A percentile compares a stretch with the other conserved stretches of the same genome.
Conservation (phyloP, 2,329 filamentous ascomycete species). For the Fonsecaea nubica region DNA sequence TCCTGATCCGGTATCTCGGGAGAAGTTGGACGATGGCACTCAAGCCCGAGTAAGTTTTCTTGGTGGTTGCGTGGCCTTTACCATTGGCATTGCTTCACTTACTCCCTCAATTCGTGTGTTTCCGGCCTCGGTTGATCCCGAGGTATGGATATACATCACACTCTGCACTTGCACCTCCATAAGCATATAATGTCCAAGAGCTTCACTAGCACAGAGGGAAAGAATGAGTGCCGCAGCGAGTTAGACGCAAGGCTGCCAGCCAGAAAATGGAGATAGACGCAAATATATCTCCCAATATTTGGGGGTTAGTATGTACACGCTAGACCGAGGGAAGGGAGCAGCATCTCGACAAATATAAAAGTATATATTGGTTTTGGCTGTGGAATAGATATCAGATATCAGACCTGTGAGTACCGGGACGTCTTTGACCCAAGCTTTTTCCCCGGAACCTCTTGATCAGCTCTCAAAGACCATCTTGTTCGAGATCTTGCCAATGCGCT, state of each 20-base stretch:
- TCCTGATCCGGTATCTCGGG: slow-evolving; percentile 17
- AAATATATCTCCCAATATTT: not conserved
- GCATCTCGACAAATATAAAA: no score
- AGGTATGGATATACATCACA: not conserved
- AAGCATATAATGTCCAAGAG: no score
- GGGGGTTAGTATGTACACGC: no score
- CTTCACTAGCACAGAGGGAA: no score
- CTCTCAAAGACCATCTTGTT: slow-evolving; percentile 41
- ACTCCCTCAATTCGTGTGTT: slow-evolving; percentile 5
- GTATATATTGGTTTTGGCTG: no score
- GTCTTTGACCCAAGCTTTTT: not conserved
- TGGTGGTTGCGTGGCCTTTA: slow-evolving; percentile 2
- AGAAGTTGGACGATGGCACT: not conserved
- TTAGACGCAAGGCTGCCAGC: not conserved
- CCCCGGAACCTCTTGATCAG: not conserved
- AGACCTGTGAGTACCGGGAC: not conserved
- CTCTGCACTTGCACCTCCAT: not conserved
- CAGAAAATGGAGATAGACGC: not conserved
- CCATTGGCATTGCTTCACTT: not conserved
- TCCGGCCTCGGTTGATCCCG: not conserved
- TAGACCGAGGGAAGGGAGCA: no score
- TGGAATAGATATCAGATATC: not conserved
- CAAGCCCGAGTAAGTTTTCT: slow-evolving; percentile 4
- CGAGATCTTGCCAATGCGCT: slow-evolving; percentile 57
- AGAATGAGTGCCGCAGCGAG: no score